Percentiles rank a stretch among this genome's conserved stretches.
phyloP scores from a whole-genome alignment of 805 yeast species.

The Wickerhamomyces bovis region DNA sequence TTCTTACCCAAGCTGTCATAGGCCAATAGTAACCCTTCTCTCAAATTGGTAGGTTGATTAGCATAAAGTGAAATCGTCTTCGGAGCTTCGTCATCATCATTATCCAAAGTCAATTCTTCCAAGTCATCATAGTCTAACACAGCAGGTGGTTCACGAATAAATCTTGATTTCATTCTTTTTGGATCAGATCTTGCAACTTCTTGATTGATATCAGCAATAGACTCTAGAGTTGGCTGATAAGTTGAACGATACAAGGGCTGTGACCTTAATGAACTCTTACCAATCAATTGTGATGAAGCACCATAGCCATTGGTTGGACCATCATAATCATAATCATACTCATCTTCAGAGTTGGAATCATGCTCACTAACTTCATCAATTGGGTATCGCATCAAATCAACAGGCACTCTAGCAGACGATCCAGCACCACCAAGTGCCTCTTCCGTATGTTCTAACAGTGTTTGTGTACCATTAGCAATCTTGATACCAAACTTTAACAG shows the following conservation, averaged over 20 bases:
- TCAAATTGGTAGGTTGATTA: slow-evolving; percentile 68
- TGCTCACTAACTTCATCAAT: slow-evolving; percentile 30
- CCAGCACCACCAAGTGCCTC: slow-evolving; percentile 74
- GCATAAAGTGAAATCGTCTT: slow-evolving; percentile 67
- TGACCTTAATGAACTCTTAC: slow-evolving; percentile 19
- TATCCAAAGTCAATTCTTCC: slow-evolving; percentile 8
- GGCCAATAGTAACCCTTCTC: slow-evolving; percentile 72
- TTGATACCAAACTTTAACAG: slow-evolving; percentile 76
- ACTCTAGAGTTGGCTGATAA: slow-evolving; percentile 23
- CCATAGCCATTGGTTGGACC: slow-evolving; percentile 10
- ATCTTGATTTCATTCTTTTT: not conserved
- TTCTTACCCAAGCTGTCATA: slow-evolving; percentile 67
- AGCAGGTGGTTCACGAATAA: slow-evolving; percentile 9
- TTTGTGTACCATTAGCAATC: slow-evolving; percentile 83
- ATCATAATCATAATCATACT: slow-evolving; percentile 24
- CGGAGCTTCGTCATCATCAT: slow-evolving; percentile 26
- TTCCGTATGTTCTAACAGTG: slow-evolving; percentile 72
- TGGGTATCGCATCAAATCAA: slow-evolving; percentile 14
- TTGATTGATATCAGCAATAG: slow-evolving; percentile 18
- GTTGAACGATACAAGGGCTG: slow-evolving; percentile 18
- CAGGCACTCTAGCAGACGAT: slow-evolving; percentile 36
- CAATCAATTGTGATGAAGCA: slow-evolving; percentile 17
- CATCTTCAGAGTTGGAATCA: slow-evolving; percentile 28
- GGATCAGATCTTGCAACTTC: not conserved
- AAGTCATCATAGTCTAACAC: slow-evolving; percentile 14